Evolutionary conservation across 2,329 filamentous ascomycete genomes (phyloP), one percentile per base, ranked within the genome.

Genomic region (Scytalidium sp.): DNA sequence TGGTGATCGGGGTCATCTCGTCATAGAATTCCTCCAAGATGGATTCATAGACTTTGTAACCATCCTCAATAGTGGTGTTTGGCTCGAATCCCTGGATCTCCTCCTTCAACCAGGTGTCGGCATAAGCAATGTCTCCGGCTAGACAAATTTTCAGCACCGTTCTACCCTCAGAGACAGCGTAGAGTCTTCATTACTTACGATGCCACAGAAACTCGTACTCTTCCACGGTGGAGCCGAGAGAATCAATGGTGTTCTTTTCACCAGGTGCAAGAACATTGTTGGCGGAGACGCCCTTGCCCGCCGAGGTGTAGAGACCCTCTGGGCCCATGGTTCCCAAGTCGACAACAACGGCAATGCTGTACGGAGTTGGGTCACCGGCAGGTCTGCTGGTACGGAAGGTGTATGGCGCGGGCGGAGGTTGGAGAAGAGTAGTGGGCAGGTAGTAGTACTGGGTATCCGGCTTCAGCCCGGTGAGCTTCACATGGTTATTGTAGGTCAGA

Each of bases 1-100:
- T 71, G 1, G 79, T 60, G 41, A 83, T 73, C 2, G 78, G 75
- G 0, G 73, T 72, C 1, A 81, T 69, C 55, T 82, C 76, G 47
- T 70, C 64, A 65, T 79, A 83, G 58, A 83, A 82, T 42, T 75
- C 68, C 56, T 82, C 77, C 1, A 80, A 64, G 52, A 82, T 81
- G 13, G 75, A 72, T 51, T 80, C 71, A 59, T 75, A 81, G 17
- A 76, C 77, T 27, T 77, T 65, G 22, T 69, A 67, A 39, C 76
- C 74, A 19, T 76, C 67, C 4, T 75, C 52, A 1, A 75, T 51
- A 60, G 80, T 80, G 22, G 70, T 64, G 1, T 66, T 53, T 13
- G 66, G 71, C 3, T 73, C 60, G 44, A 69, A 70, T 41, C 48
- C 51, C 19, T 50, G 44, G 22, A 50, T 46, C 40, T 51, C 49